phyloP scores from a whole-genome alignment of 768 basidiomycete genomes.

The Suillus brevipes region DNA sequence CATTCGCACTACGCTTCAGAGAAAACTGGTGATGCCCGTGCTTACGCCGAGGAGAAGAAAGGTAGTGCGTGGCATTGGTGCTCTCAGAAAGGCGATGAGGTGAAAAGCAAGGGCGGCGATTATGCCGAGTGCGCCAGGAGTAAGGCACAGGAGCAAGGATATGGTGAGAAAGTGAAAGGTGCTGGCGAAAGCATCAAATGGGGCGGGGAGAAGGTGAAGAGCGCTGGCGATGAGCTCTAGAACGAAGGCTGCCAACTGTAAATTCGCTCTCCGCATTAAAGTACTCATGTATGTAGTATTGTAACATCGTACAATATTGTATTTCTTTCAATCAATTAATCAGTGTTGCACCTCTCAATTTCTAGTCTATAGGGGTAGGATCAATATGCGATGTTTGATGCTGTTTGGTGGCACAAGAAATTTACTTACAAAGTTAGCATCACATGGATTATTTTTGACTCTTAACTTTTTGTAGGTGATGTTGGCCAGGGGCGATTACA shows the following conservation, averaged over 20 bases:
- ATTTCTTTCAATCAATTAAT: too few species aligned
- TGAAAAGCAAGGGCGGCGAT: slow-evolving; percentile 26
- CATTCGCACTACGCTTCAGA: slow-evolving; percentile 26
- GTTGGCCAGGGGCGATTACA: too few species aligned
- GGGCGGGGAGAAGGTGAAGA: slow-evolving; percentile 25
- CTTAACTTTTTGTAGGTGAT: background rate
- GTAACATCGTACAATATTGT: background rate
- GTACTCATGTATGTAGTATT: background rate
- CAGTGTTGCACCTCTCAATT: too few species aligned
- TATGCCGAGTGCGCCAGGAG: slow-evolving; percentile 22
- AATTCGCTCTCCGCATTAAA: background rate
- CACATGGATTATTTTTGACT: background rate
- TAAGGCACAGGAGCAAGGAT: slow-evolving; percentile 25
- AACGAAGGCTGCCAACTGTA: background rate
- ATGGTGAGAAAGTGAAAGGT: slow-evolving; percentile 23
- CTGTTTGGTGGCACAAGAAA: background rate
- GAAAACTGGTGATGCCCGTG: slow-evolving; percentile 21
- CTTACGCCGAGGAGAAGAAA: slow-evolving; percentile 8
- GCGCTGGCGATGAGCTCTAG: slow-evolving; percentile 36
- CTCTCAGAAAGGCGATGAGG: slow-evolving; percentile 27
- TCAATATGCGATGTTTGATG: background rate
- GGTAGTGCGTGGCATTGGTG: slow-evolving; percentile 16
- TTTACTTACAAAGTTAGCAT: background rate
- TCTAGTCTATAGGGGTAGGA: background rate
- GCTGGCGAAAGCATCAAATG: slow-evolving; percentile 23